Base-by-base conservation (phyloP, 257 asterid species). In the Capsicum chinense region DNA sequence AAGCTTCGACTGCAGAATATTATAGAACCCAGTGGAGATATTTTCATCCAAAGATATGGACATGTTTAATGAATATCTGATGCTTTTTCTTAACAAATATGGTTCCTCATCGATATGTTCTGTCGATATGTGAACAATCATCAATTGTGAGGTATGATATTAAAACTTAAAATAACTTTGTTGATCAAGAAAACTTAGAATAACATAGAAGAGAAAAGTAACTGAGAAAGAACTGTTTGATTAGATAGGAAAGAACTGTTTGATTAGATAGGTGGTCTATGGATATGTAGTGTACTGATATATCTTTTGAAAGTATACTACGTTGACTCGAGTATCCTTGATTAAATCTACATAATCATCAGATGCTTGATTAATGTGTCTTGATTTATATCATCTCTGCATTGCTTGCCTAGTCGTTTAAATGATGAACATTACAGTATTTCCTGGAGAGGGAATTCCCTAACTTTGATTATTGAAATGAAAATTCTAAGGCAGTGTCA, bases 71-170 rank as follows among this genome's bases (percentile, higher is more conserved):
- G 94, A 89, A 57, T 93, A 94, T 84, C 86, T 96, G 84, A 97
- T 96, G 85, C 97, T 96, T 89, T 92, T 87, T 74, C 90, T 94
- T 66, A 92, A 90, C 90, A 94, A 87, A 90, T 89, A 85, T 35
- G 98, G 97, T 79, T 89, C 92, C 11, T 92, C 98, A 62, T 85
- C 89, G 4, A 90, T 92, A 82, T 93, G 99, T 87, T 96, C 98
- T 63, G 84, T 96, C 79, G 47, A 88, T 83, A 79, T 96, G 91
- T 90, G 90, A 76, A 84, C 86, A 80, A 87, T 86, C 82, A 66
- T 85, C 60, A 87, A 83, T 80, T 26, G 83, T 70, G 84, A 96
- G 98, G 98, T 96, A 89, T 37, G 35, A 56, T 80, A 44, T 44
- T 83, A 67, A 26, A 76, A 26, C 63, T 76, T 42, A 39, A 69